Percentiles rank a stretch among this genome's conserved stretches.
These are phyloP conservation scores for Gleditsia sinensis DNA, from an alignment of 306 rosid species.

Conservation along the genomic window DNA sequence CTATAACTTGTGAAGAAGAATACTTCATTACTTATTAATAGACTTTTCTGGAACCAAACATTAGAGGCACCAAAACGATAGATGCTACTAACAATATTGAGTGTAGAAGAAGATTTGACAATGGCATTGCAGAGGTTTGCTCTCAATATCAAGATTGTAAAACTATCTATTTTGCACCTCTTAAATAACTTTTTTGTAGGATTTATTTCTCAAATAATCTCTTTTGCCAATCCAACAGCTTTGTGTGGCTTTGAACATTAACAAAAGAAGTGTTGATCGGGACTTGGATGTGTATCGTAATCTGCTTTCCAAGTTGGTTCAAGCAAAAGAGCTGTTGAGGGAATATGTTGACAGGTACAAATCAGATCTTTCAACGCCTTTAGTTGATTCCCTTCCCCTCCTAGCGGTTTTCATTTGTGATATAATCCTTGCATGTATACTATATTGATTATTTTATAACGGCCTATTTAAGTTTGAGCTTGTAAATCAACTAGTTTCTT, in stretches of 20 bases:
- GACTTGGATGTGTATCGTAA: slow-evolving; percentile 91
- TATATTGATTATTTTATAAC: not conserved
- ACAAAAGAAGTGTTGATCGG: slow-evolving; percentile 83
- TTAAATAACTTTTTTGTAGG: not conserved
- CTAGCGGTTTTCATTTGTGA: not conserved
- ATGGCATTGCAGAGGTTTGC: not conserved
- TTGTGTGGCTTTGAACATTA: slow-evolving; percentile 65
- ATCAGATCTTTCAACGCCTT: slow-evolving; percentile 24
- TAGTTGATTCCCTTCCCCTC: not conserved
- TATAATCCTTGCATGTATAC: not conserved
- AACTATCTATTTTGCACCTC: slow-evolving; percentile 4
- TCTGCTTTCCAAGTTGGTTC: slow-evolving; percentile 92
- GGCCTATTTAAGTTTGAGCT: not conserved
- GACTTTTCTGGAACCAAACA: not conserved
- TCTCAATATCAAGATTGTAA: slow-evolving; percentile 4
- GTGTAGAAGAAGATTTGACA: slow-evolving; percentile 28
- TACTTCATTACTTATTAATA: slow-evolving; percentile 11
- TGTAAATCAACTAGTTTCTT: slow-evolving; percentile 2
- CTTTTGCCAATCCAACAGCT: slow-evolving; percentile 58
- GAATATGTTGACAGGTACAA: slow-evolving; percentile 84
- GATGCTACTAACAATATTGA: slow-evolving; percentile 18
- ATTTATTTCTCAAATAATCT: slow-evolving; percentile 21
- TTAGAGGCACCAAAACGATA: slow-evolving; percentile 8
- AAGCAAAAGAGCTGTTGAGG: slow-evolving; percentile 90
- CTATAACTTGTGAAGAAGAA: slow-evolving; percentile 6